Base-by-base conservation (phyloP, 257 asterid genomes). In the Oldenlandia corymbosa region DNA sequence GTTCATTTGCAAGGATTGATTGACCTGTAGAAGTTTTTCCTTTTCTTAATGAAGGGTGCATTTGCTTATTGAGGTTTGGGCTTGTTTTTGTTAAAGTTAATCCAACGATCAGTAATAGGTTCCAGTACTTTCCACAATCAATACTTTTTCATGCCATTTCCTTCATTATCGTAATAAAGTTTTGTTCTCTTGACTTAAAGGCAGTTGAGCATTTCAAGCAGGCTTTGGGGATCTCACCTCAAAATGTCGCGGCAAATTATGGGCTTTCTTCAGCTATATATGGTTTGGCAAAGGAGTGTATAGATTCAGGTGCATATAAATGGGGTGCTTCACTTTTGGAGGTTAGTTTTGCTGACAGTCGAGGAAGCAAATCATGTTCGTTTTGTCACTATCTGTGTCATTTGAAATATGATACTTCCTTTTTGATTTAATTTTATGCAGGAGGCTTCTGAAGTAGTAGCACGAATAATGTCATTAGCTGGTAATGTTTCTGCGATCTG, bases 291-390 rank as follows among this genome's bases (percentile, higher is more conserved):
- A 87, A 83, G 76, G 99, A 93, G 72, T 90, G 87, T 49, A 71
- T 73, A 71, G 78, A 68, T 71, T 69, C 71, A 43, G 99, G 99
- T 66, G 97, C 99, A 74, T 85, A 78, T 70, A 80, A 74, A 78
- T 90, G 97, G 99, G 96, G 91, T 53, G 91, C 99, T 62, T 82
- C 94, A 31, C 82, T 85, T 50, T 75, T 93, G 81, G 96, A 87
- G 99, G 99, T 87, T 50, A 75, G 84, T 79, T 8, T 50, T 51
- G 26, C 51, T 51, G 55, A 37, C 28, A 53, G 17, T 42, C 27
- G 28, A 18, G 36, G 10, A 59, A 20, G 47, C n/a, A 50, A 52
- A 10, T 24, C 37, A 2, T 58, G 58, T 26, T 59, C 18, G 49
- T 46, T 1, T 20, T 31, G 37, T 37, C 26, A 45, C 36, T 34